These are phyloP conservation scores for Phytopythium kandeliae DNA, from an alignment of 352 stramenopile genomes.

Conservation along the genomic window DNA sequence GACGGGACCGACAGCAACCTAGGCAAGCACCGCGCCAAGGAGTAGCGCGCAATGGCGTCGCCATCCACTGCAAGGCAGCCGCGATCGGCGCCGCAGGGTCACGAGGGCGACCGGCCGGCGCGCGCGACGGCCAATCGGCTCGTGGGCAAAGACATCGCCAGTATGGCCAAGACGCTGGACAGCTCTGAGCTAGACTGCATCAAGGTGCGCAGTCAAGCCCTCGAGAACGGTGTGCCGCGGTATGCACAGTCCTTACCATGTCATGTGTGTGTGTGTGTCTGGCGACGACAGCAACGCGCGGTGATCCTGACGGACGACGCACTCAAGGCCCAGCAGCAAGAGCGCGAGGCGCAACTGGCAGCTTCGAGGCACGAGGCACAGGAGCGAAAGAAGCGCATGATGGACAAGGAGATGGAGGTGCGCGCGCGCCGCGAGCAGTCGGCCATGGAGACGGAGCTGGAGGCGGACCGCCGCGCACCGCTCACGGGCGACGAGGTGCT, in stretches of 20 bases:
- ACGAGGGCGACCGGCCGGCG: constrained; percentile 1
- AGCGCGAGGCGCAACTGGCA: constrained; percentile 34
- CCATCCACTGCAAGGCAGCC: background rate
- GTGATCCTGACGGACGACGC: constrained; percentile 56
- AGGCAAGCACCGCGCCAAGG: no score
- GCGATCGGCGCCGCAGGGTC: constrained; percentile 4
- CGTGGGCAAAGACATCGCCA: constrained; percentile 55
- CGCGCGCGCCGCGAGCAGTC: constrained; percentile 58
- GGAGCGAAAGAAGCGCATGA: constrained; percentile 67
- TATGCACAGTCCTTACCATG: background rate
- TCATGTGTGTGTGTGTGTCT: no score
- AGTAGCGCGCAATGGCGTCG: background rate
- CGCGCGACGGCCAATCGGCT: constrained; percentile 38
- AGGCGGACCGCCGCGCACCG: constrained; percentile 53
- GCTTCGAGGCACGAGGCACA: constrained; percentile 48
- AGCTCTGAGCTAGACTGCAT: constrained; percentile 36
- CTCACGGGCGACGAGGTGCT: constrained; percentile 57
- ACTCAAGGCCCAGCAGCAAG: constrained; percentile 26
- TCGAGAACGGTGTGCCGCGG: no score
- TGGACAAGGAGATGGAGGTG: constrained; percentile 69
- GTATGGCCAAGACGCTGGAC: constrained; percentile 30
- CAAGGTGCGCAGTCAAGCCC: constrained; percentile 25
- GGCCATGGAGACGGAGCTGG: constrained; percentile 67
- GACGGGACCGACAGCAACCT: no score
- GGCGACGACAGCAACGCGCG: constrained; percentile 22